Conservation (phyloP, 2,329 filamentous ascomycete genomes). For the Verticillium albo-atrum region DNA sequence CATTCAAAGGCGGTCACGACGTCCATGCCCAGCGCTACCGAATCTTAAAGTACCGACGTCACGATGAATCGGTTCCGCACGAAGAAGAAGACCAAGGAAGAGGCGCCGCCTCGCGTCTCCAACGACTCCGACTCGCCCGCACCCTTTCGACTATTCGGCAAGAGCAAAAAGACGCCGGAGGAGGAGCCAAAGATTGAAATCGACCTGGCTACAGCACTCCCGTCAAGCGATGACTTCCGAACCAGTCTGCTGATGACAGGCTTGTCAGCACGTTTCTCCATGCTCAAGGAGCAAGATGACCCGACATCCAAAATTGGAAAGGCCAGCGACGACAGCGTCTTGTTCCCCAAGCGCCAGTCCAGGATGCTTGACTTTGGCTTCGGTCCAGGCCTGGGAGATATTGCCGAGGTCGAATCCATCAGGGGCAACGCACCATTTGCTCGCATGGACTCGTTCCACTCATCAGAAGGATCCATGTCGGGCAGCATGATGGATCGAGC, state of each 20-base stretch:
- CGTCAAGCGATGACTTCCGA: conserved; percentile 82
- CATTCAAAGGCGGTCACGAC: neutral
- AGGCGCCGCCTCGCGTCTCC: conserved; percentile 41
- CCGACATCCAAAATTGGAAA: conserved; percentile 86
- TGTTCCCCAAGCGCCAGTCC: conserved; percentile 78
- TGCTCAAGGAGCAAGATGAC: conserved; percentile 92
- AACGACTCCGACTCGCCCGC: conserved; percentile 50
- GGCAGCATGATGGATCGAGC: conserved; percentile 79
- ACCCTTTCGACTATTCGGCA: conserved; percentile 52
- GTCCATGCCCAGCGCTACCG: neutral
- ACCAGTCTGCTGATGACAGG: conserved; percentile 96
- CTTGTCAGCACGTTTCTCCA: conserved; percentile 91
- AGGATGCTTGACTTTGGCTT: conserved; percentile 64
- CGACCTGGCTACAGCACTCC: conserved; percentile 70
- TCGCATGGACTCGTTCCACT: conserved; percentile 61
- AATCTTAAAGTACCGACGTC: conserved; percentile 1
- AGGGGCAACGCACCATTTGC: conserved; percentile 53
- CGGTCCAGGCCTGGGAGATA: conserved; percentile 62
- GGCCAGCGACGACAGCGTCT: conserved; percentile 89
- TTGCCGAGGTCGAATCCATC: conserved; percentile 85
- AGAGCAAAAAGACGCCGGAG: conserved; percentile 48
- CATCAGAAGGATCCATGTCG: conserved; percentile 59
- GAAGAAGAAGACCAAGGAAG: conserved; percentile 66
- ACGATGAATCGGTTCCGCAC: conserved; percentile 74
- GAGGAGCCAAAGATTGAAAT: conserved; percentile 61